Evolutionary conservation across 257 asterid genomes (phyloP), one percentile per base, ranked within the genome.

Genomic region (Agastache rugosa): DNA sequence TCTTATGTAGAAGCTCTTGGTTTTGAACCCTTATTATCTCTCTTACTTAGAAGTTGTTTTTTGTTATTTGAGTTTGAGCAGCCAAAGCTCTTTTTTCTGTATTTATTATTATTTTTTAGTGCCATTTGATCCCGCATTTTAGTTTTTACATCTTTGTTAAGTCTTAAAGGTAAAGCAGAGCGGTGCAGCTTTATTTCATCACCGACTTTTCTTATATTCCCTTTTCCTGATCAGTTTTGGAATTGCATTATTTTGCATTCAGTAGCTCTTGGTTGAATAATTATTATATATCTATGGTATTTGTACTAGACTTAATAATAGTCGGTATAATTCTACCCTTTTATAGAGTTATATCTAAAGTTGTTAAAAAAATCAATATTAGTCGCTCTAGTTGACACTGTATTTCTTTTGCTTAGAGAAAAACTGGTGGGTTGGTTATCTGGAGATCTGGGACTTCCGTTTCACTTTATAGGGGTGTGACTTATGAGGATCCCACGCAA

Each of bases 371-470:
- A 10, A 15, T 19, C 15, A 63, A 59, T 65, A 53, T 19, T 75
- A 73, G 55, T 63, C 61, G 29, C 64, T 37, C 48, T 75, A 27
- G 51, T 69, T 65, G 72, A 75, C 64, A 29, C 47, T 61, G 35
- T 61, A 37, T 83, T 81, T 83, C 25, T 48, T n/a, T 69, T 76
- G 47, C 83, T 71, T 81, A 94, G 99, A 88, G 96, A 73, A 94
- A 88, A 89, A 94, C 98, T 54, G 98, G 99, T 77, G 99, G 99
- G 44, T 77, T 92, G 87, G 97, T 92, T 58, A 80, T 95, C 75
- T 95, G 98, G 98, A 89, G 99, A 78, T 95, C 99, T 17, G 98
- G 97, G 77, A 88, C 96, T 63, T 95, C 98, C 27, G 75, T 95
- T 69, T 76, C 96, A 60, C 85, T 95, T 67, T 95, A 95, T 70